phyloP scores from a whole-genome alignment of 2,329 filamentous ascomycete species.

The Fusarium marasasianum region DNA sequence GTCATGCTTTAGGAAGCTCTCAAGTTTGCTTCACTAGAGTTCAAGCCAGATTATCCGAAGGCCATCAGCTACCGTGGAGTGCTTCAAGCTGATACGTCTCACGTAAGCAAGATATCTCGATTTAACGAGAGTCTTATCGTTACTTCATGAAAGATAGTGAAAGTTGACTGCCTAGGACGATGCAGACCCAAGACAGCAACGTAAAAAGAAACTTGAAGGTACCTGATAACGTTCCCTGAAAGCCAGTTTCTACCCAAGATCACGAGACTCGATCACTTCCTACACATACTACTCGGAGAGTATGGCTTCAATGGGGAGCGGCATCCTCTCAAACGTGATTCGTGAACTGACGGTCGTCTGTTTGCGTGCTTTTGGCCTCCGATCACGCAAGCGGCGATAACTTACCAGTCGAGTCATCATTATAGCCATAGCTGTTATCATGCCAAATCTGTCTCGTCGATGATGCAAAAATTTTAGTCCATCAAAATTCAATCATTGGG shows the following conservation, averaged over 20 bases:
- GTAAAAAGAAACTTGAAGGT: too few relatives aligned
- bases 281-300: accelerated
- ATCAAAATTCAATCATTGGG: too few relatives aligned
- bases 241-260: background rate
- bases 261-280: too few relatives aligned
- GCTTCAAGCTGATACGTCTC: background rate
- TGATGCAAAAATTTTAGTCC: too few relatives aligned
- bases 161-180: background rate
- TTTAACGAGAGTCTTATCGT: accelerated
- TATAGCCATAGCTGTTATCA: background rate
- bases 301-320: too few relatives aligned
- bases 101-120: background rate
- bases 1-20: too few relatives aligned
- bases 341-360: background rate
- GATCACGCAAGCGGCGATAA: background rate
- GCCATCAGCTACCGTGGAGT: background rate
- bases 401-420: background rate
- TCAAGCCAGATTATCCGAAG: background rate
- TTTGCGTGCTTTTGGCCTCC: background rate
- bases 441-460: background rate
- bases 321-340: background rate
- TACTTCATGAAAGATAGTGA: accelerated
- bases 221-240: background rate
- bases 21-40: accelerated
- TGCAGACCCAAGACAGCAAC: background rate